Conservation (phyloP, 495 filamentous ascomycete species). For the Podospora conica region DNA sequence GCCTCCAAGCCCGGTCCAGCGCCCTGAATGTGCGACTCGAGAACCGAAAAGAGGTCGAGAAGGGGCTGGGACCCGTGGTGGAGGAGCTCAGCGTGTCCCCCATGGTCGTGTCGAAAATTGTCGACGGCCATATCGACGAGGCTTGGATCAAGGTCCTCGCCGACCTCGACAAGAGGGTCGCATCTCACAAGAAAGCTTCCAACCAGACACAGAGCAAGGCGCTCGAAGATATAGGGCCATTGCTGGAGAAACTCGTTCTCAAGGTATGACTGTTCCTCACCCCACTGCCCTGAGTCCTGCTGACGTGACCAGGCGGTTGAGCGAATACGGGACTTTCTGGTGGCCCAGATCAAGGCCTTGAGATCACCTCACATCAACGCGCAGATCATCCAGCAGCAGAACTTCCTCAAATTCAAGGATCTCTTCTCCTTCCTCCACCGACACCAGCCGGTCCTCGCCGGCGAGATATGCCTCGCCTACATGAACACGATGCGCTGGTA, state of each 20-base stretch:
- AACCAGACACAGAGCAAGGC: conserved; percentile 63
- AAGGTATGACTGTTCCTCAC: conserved; percentile 48
- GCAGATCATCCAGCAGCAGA: conserved; percentile 88
- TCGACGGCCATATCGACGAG: conserved; percentile 85
- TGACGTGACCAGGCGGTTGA: conserved; percentile 63
- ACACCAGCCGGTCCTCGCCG: conserved; percentile 70
- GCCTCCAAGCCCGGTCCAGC: conserved; percentile 76
- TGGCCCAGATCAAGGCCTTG: conserved; percentile 86
- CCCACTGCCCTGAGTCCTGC: not conserved
- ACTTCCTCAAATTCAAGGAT: conserved; percentile 80
- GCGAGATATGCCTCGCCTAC: conserved; percentile 88
- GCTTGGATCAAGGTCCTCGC: conserved; percentile 78
- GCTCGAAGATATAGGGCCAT: conserved; percentile 72
- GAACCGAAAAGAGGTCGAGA: conserved; percentile 85
- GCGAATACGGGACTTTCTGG: conserved; percentile 87
- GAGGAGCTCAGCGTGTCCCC: conserved; percentile 89
- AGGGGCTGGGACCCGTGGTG: conserved; percentile 78
- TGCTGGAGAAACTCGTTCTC: conserved; percentile 73
- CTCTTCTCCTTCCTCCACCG: conserved; percentile 76
- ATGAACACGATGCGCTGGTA: conserved; percentile 99
- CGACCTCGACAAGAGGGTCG: conserved; percentile 74
- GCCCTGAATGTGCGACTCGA: conserved; percentile 80
- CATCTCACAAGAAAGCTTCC: conserved; percentile 59
- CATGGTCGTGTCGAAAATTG: conserved; percentile 68
- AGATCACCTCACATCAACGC: conserved; percentile 93